These are phyloP conservation scores for Persicaria tinctoria DNA, from an alignment of 148 eudicot species.

Conservation along the genomic window DNA sequence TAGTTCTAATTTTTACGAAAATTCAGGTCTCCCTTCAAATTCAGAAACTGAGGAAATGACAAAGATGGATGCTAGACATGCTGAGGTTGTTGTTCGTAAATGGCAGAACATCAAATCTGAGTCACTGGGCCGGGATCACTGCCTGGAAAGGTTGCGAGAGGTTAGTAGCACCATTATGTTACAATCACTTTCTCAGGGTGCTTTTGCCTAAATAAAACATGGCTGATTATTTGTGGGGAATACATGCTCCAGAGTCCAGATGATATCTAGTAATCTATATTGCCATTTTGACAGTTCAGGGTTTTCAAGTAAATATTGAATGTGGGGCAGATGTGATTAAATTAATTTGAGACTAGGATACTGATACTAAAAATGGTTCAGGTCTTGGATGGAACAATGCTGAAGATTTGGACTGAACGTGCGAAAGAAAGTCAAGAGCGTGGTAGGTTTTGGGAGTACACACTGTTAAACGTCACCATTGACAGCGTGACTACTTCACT, in stretches of 20 bases:
- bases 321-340: not conserved
- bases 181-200: not conserved
- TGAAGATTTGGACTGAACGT: slow-evolving; percentile 75
- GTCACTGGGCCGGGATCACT: slow-evolving; percentile 84
- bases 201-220: not conserved
- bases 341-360: not conserved
- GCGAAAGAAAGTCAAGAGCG: slow-evolving; percentile 66
- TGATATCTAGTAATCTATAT: not conserved
- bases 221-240: not conserved
- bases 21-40: slow-evolving; percentile 3
- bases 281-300: not conserved
- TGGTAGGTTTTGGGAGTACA: slow-evolving; percentile 88
- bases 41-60: slow-evolving; percentile 39
- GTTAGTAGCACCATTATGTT: slow-evolving; percentile 23
- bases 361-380: not conserved
- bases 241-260: no score
- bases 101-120: slow-evolving; percentile 85
- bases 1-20: not conserved
- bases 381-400: slow-evolving; percentile 95
- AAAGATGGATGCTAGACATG: slow-evolving; percentile 89
- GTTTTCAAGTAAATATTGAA: not conserved
- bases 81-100: slow-evolving; percentile 69
- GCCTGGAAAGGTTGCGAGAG: slow-evolving; percentile 67
- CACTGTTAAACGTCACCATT: slow-evolving; percentile 45
- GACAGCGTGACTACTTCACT: slow-evolving; percentile 83